Evolutionary conservation across 495 filamentous ascomycete genomes (phyloP).

Genomic region (Aspergillus cavernicola): DNA sequence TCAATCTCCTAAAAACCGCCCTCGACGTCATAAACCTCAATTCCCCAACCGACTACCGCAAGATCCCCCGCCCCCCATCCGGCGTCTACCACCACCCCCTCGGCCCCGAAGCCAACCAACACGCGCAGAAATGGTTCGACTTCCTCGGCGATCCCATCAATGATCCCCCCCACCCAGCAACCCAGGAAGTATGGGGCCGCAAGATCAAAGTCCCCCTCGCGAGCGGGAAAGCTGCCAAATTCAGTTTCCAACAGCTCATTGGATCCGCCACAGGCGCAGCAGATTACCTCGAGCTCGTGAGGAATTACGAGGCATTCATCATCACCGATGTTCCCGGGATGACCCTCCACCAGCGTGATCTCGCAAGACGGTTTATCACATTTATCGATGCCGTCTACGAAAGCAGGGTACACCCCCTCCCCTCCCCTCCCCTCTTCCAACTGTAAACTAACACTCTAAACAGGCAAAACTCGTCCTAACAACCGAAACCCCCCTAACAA

Average conservation of each 20-base stretch:
- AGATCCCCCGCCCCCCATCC: constrained; percentile 88
- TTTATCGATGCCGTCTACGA: constrained; percentile 97
- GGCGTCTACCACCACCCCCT: constrained; percentile 90
- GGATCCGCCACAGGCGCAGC: constrained; percentile 83
- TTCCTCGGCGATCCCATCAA: constrained; percentile 81
- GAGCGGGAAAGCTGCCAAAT: constrained; percentile 82
- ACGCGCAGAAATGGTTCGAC: constrained; percentile 91
- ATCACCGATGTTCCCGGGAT: constrained; percentile 89
- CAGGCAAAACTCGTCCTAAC: constrained; percentile 94
- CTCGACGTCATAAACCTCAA: constrained; percentile 91
- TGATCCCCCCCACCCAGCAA: constrained; percentile 70
- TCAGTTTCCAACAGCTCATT: constrained; percentile 87
- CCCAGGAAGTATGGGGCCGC: constrained; percentile 90
- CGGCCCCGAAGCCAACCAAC: constrained; percentile 67
- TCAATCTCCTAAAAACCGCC: constrained; percentile 78
- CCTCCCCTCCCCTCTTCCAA: too few relatives aligned
- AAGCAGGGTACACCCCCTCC: constrained; percentile 44
- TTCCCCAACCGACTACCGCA: constrained; percentile 94
- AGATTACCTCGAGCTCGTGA: constrained; percentile 90
- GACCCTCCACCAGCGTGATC: constrained; percentile 79
- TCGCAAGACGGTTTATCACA: constrained; percentile 90
- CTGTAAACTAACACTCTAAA: background rate
- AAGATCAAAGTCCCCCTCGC: constrained; percentile 83
- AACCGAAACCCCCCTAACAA: constrained; percentile 72
- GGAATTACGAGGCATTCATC: constrained; percentile 87